A percentile compares a stretch with the other conserved stretches of the same genome.
Conservation (phyloP, 225 moss, liverwort and hornwort genomes). For the Marchantia paleacea region DNA sequence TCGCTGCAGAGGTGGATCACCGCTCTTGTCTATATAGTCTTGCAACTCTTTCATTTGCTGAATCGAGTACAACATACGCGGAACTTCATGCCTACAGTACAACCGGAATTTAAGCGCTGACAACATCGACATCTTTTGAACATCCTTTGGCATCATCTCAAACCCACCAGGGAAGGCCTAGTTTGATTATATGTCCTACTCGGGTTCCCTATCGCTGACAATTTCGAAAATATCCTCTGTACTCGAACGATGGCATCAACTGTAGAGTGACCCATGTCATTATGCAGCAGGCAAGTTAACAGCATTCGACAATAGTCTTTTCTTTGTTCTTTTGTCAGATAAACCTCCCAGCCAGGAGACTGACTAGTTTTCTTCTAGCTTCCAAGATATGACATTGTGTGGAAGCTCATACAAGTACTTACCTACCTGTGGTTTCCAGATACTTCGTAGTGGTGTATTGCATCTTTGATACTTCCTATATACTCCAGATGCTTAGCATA, state of each 20-base stretch:
- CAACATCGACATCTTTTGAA: not conserved
- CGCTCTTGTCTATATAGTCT: constrained; percentile 79
- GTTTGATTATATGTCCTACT: too few relatives aligned
- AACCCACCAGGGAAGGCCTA: not conserved
- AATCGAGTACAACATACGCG: constrained; percentile 80
- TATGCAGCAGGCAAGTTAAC: not conserved
- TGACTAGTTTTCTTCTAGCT: too few relatives aligned
- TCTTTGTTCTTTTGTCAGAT: too few relatives aligned
- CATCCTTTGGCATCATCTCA: not conserved
- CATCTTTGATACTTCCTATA: constrained; percentile 69
- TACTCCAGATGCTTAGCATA: constrained; percentile 87
- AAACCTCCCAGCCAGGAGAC: too few relatives aligned
- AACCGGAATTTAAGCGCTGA: not conserved
- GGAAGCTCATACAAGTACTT: not conserved
- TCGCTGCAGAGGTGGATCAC: constrained; percentile 69
- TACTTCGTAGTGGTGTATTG: constrained; percentile 83
- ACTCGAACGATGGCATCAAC: too few relatives aligned
- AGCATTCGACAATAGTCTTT: not conserved
- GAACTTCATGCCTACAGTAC: constrained; percentile 74
- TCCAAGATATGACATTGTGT: not conserved
- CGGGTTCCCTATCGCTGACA: too few relatives aligned
- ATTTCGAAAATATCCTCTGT: too few relatives aligned
- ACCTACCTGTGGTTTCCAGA: constrained; percentile 82
- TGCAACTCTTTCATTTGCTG: constrained; percentile 82
- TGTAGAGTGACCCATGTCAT: too few relatives aligned